Conservation (phyloP, 2,329 filamentous ascomycete species). For the Trichoderma sp. region DNA sequence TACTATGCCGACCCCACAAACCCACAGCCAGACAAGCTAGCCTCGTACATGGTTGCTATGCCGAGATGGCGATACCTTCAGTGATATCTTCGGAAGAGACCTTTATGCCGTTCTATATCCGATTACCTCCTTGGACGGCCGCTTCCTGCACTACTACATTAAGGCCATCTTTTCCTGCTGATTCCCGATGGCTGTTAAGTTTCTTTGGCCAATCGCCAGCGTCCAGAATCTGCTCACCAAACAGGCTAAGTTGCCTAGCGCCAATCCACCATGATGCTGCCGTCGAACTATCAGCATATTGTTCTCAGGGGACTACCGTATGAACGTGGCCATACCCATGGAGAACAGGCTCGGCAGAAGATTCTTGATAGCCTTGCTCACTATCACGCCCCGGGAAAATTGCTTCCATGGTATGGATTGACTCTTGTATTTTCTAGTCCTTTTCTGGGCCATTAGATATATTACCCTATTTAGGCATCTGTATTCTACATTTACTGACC, state of each 20-base stretch:
- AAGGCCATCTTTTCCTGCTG: neutral
- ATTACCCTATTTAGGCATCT: neutral
- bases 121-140: neutral
- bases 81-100: neutral
- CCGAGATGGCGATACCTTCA: neutral
- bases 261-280: neutral
- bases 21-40: neutral
- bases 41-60: neutral
- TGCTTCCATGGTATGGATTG: conserved; percentile 7
- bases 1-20: neutral
- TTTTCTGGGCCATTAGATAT: neutral
- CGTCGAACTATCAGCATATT: conserved; percentile 27
- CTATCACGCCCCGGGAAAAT: conserved; percentile 27
- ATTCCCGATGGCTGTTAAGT: neutral
- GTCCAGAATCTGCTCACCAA: neutral
- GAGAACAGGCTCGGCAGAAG: conserved; percentile 25
- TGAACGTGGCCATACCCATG: conserved; percentile 27
- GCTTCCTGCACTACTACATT: neutral
- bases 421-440: too few relatives aligned
- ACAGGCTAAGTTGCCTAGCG: neutral
- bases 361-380: conserved; percentile 26
- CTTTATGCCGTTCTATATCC: neutral
- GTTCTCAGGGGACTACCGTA: conserved; percentile 26
- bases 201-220: neutral
- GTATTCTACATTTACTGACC: neutral